Percentiles rank a stretch among this genome's conserved stretches.
Evolutionary conservation across 2,329 filamentous ascomycete species (phyloP).

Genomic region (Cladophialophora yegresii): DNA sequence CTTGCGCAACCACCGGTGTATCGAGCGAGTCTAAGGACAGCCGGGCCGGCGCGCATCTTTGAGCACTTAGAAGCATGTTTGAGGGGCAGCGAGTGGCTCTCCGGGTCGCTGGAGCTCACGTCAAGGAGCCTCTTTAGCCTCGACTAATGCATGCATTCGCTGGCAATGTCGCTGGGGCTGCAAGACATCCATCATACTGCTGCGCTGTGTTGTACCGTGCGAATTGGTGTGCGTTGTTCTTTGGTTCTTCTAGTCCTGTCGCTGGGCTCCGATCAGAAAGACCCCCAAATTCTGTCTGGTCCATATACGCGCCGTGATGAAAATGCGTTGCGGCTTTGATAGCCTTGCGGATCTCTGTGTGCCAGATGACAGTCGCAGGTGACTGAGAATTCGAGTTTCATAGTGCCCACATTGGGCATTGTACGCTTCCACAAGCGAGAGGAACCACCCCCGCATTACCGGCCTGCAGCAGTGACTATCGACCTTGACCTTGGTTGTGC

Average conservation of each 20-base stretch:
- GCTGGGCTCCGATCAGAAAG: constrained; percentile 10
- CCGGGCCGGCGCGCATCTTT: constrained; percentile 22
- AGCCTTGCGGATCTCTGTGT: constrained; percentile 14
- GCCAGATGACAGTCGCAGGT: constrained; percentile 7
- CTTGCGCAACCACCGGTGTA: constrained; percentile 21
- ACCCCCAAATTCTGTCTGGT: constrained; percentile 7
- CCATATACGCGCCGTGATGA: constrained; percentile 12
- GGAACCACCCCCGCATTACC: constrained; percentile 14
- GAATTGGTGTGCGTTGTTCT: constrained; percentile 20
- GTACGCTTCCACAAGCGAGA: constrained; percentile 10
- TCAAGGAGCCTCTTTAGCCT: constrained; percentile 27
- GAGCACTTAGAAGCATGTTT: constrained; percentile 11
- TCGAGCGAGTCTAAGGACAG: constrained; percentile 14
- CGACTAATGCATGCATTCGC: constrained; percentile 36
- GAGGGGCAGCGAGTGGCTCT: constrained; percentile 25
- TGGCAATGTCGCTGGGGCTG: constrained; percentile 33
- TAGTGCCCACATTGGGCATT: constrained; percentile 15
- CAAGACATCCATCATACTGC: constrained; percentile 30
- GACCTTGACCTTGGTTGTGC: constrained; percentile 5
- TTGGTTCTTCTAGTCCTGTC: constrained; percentile 15
- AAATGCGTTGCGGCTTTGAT: constrained; percentile 11
- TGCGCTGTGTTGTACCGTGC: constrained; percentile 26
- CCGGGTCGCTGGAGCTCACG: constrained; percentile 24
- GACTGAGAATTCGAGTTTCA: constrained; percentile 9
- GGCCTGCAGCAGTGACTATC: constrained; percentile 9